These are phyloP conservation scores for Trichosporon sp. DNA, from an alignment of 1,284 basidiomycete genomes.

Conservation along the genomic window DNA sequence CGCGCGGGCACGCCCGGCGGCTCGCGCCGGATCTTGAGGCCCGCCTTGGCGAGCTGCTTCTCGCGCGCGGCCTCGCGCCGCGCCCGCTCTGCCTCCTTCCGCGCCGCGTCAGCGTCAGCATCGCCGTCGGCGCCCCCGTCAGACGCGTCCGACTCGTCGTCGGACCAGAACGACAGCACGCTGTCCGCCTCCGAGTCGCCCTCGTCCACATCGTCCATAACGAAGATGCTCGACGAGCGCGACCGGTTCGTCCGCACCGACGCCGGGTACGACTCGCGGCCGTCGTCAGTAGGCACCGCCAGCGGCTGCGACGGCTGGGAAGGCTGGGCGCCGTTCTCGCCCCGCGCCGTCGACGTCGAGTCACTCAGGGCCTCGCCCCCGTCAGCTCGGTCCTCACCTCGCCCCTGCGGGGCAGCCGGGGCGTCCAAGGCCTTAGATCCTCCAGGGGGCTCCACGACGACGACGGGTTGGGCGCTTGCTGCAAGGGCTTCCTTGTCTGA, in stretches of 20 bases:
- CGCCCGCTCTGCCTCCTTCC: constrained; percentile 55
- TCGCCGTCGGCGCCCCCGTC: constrained; percentile 31
- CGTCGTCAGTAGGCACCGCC: neutral
- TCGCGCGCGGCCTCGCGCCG: constrained; percentile 70
- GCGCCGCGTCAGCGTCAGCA: constrained; percentile 49
- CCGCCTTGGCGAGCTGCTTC: constrained; percentile 79
- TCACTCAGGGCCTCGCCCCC: neutral
- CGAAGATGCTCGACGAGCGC: constrained; percentile 6
- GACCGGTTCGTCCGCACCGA: neutral
- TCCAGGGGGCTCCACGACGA: neutral
- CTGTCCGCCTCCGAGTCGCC: constrained; percentile 35
- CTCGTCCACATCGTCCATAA: constrained; percentile 28
- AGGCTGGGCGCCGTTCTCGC: neutral
- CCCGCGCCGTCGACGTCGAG: neutral
- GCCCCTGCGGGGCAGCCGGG: neutral
- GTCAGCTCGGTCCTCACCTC: neutral
- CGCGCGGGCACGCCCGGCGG: constrained; percentile 30
- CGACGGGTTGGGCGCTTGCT: neutral
- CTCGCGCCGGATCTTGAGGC: constrained; percentile 61
- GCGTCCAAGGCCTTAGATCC: neutral
- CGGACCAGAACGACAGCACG: constrained; percentile 41
- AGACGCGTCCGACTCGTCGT: constrained; percentile 38
- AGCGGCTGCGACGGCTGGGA: neutral
- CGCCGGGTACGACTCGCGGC: neutral
- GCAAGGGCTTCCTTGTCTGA: neutral